These are phyloP conservation scores for Emmonsiellopsis sp. DNA, from an alignment of 2,329 filamentous ascomycete genomes.

Conservation along the genomic window DNA sequence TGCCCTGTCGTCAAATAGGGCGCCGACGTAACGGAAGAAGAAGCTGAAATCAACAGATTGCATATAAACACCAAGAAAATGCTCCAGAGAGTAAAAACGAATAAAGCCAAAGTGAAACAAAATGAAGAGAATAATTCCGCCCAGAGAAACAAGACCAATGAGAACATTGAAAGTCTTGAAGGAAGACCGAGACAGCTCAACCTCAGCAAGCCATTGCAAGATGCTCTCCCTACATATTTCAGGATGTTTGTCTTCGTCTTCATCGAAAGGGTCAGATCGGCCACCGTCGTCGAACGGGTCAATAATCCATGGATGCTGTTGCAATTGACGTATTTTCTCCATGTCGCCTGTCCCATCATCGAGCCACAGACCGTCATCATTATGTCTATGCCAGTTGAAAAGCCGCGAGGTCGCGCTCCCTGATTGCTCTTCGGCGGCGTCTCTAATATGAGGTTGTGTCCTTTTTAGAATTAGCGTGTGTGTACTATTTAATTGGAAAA, in stretches of 20 bases:
- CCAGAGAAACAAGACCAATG: too few relatives aligned
- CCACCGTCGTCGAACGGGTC: conserved; percentile 12
- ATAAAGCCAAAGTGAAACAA: too few relatives aligned
- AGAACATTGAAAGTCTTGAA: too few relatives aligned
- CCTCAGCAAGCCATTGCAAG: too few relatives aligned
- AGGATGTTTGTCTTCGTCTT: conserved; percentile 5
- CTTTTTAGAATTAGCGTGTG: neutral
- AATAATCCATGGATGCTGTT: conserved; percentile 17
- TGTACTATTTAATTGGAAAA: neutral
- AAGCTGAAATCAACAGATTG: too few relatives aligned
- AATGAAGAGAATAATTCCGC: too few relatives aligned
- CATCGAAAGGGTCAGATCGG: neutral
- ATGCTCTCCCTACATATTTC: conserved; percentile 9
- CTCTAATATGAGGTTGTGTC: conserved; percentile 1
- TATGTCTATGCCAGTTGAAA: conserved; percentile 18
- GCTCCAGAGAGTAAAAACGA: too few relatives aligned
- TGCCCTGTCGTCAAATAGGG: too few relatives aligned
- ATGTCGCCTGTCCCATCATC: conserved; percentile 14
- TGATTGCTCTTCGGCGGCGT: conserved; percentile 13
- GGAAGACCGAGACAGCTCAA: too few relatives aligned
- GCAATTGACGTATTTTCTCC: conserved; percentile 13
- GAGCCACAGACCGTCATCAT: conserved; percentile 18
- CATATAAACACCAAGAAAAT: too few relatives aligned
- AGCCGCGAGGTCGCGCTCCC: conserved; percentile 13
- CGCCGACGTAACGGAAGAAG: too few relatives aligned